Percentiles rank a stretch among this genome's conserved stretches.
Evolutionary conservation across 257 asterid species (phyloP).

Genomic region (Nicotiana benthamiana): DNA sequence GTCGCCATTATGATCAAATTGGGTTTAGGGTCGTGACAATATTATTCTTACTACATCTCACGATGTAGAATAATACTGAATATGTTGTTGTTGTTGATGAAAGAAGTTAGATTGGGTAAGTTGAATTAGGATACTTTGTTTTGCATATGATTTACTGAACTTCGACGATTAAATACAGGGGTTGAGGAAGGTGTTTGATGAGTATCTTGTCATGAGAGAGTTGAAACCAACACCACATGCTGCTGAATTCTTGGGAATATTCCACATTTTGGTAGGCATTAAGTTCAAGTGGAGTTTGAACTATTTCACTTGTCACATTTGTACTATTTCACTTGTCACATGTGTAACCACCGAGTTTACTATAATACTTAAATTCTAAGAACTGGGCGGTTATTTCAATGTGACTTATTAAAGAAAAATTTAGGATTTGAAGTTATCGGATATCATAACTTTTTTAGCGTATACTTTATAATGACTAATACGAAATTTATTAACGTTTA

Average conservation of each 20-base stretch:
- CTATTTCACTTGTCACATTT: background rate
- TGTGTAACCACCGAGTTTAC: background rate
- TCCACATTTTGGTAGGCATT: background rate
- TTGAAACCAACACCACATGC: background rate
- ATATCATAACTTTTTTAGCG: too few species aligned
- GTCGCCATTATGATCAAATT: too few species aligned
- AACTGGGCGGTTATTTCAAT: background rate
- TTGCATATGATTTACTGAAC: conserved; percentile 11
- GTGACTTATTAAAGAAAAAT: too few species aligned
- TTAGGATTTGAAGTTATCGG: too few species aligned
- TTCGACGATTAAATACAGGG: conserved; percentile 11
- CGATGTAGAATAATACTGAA: too few species aligned
- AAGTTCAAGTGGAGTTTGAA: background rate
- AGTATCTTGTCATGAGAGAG: background rate
- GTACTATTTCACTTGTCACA: background rate
- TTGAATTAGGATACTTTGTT: conserved; percentile 37
- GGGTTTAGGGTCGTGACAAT: too few species aligned
- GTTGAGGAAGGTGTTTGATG: conserved; percentile 12
- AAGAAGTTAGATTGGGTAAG: conserved; percentile 18
- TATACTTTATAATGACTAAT: too few species aligned
- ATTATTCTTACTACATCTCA: too few species aligned
- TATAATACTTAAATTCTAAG: background rate
- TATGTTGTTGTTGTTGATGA: too few species aligned
- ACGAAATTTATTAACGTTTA: too few species aligned
- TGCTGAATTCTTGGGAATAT: background rate